phyloP scores from a whole-genome alignment of 345 rosid genomes.

The Eucalyptus cloeziana region DNA sequence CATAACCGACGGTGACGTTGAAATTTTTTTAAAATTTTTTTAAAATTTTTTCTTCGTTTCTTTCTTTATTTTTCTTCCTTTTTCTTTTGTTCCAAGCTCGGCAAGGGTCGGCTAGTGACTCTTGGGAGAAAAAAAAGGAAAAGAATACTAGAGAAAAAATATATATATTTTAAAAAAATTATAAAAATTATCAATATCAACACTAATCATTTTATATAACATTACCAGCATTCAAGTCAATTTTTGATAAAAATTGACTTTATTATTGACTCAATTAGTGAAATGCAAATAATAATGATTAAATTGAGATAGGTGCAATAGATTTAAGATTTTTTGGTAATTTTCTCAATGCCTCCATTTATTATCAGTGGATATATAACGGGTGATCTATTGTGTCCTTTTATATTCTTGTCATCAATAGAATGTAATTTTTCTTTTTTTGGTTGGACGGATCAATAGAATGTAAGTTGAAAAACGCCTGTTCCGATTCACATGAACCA shows the following conservation, averaged over 20 bases:
- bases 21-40: too few relatives aligned
- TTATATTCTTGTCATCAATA: neutral
- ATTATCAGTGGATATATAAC: neutral
- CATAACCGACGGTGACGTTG: accelerated
- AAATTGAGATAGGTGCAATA: too few relatives aligned
- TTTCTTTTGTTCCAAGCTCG: neutral
- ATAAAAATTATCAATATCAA: too few relatives aligned
- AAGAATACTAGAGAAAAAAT: too few relatives aligned
- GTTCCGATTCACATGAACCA: neutral
- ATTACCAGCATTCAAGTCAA: accelerated
- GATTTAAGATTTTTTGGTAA: neutral
- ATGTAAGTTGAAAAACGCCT: neutral
- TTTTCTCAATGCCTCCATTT: accelerated
- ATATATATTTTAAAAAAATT: too few relatives aligned
- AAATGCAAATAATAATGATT: too few relatives aligned
- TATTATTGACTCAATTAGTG: too few relatives aligned
- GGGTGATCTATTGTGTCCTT: neutral
- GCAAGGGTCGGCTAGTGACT: neutral
- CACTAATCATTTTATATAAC: too few relatives aligned
- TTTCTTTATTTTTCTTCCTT: too few relatives aligned
- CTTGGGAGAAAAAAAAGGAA: neutral
- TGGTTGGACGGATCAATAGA: too few relatives aligned
- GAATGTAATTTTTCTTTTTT: neutral
- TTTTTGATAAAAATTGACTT: too few relatives aligned
- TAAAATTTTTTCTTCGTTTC: too few relatives aligned